Evolutionary conservation across 2,329 filamentous ascomycete genomes (phyloP), one percentile per base, ranked within the genome.

Genomic region (Stagonosporopsis cucurbitacearum): DNA sequence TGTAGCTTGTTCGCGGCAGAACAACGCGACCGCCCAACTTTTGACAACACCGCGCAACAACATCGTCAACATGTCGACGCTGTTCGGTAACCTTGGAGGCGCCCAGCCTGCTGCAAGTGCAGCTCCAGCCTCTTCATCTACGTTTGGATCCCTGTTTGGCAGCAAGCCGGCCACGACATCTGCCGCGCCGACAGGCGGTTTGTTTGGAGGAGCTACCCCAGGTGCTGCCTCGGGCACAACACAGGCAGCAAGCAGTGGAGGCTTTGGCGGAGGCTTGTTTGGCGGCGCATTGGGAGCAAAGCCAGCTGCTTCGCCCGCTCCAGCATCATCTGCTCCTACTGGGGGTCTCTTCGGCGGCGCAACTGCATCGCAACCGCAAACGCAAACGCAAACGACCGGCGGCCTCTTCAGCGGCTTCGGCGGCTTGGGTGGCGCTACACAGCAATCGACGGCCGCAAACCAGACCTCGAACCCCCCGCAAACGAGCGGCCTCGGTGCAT

Each of bases 261-360:
- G 62, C 12, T 50, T 72, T 25, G 69, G 70, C 2, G 65, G 68
- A 68, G 75, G 60, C 65, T 78, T 61, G 46, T 72, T 70, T 58
- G 62, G 68, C 28, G 71, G 63, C 41, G 54, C 59, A 66, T 55
- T 70, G 47, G 65, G 66, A 23, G 70, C 51, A 75, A 80, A 67
- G 48, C 57, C 79, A 72, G 58, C 71, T 54, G 52, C 67, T 36
- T 51, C 47, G n/a, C 36, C 48, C n/a, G 53, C 53, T 19, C 58
- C 66, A 20, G 48, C 55, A 7, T 54, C 72, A 48, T 56, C 70
- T 39, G 62, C 66, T 3, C 40, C 61, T 22, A 22, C 62, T 12
- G 54, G 45, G 25, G 57, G 57, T 28, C 62, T 69, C 22, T 63
- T 71, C 36, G 60, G 63, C 43, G 66, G 63, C 55, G 60, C 67